A percentile compares a stretch with the other conserved stretches of the same genome.
Conservation (phyloP, 176 grass and related monocot genomes). For the maize (Zea mays) region DNA sequence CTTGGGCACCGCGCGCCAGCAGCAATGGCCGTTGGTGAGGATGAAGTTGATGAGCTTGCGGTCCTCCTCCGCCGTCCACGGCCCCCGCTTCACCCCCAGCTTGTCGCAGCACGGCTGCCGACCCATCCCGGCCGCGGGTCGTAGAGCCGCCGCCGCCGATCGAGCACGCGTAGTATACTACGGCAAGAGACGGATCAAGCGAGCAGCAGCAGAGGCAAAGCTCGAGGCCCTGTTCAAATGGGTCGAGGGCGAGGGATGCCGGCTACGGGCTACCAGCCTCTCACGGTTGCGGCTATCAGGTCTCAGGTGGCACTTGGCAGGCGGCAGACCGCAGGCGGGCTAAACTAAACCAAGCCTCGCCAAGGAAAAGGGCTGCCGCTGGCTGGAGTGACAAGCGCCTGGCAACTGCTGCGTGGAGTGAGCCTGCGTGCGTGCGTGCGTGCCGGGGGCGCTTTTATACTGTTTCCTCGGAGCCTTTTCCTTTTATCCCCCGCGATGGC, state of each 20-base stretch:
- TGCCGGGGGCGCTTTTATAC: conserved; percentile 23
- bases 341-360: neutral
- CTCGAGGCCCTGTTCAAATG: conserved; percentile 6
- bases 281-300: neutral
- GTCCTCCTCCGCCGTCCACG: conserved; percentile 91
- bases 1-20: conserved; percentile 90
- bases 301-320: neutral
- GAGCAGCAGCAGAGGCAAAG: neutral
- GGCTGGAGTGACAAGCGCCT: conserved; percentile 38
- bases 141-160: neutral
- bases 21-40: conserved; percentile 80
- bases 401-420: conserved; percentile 36
- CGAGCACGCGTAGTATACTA: neutral
- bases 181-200: neutral
- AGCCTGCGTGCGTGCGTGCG: neutral
- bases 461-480: conserved; percentile 5
- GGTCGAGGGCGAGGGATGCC: neutral
- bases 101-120: conserved; percentile 94
- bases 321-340: neutral
- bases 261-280: conserved; percentile 35
- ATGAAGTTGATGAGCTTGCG: conserved; percentile 85
- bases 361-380: neutral
- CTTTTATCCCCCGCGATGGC: conserved; percentile 24
- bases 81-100: conserved; percentile 76
- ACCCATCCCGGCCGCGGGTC: conserved; percentile 42